Evolutionary conservation across 148 eudicot genomes (phyloP).

Genomic region (Rhododendron williamsianum): DNA sequence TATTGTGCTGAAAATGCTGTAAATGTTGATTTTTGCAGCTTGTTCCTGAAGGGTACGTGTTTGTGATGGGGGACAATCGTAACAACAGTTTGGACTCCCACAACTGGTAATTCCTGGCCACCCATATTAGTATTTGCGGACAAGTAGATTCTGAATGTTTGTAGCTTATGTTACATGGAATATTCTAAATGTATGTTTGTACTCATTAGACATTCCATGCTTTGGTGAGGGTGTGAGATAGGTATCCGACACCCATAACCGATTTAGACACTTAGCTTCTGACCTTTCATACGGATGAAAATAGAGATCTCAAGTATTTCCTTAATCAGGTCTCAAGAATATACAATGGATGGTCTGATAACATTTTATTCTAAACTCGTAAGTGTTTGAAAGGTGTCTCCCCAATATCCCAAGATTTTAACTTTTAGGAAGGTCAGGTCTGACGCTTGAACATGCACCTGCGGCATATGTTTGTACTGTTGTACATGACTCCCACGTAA

Average conservation of each 20-base stretch:
- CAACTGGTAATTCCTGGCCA: slow-evolving; percentile 47
- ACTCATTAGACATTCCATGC: neutral
- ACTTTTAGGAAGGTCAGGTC: neutral
- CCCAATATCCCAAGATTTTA: neutral
- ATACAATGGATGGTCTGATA: neutral
- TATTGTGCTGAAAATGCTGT: neutral
- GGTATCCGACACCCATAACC: neutral
- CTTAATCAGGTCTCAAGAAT: neutral
- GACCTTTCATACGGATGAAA: neutral
- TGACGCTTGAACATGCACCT: neutral
- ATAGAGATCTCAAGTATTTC: neutral
- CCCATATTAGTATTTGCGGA: neutral
- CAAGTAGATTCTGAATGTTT: neutral
- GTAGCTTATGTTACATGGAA: neutral
- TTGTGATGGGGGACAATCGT: slow-evolving; percentile 93
- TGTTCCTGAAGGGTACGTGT: slow-evolving; percentile 83
- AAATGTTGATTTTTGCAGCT: slow-evolving; percentile 38
- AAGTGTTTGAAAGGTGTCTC: neutral
- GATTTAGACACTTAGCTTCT: neutral
- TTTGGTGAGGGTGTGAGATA: neutral
- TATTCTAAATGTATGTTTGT: neutral
- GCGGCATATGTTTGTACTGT: neutral
- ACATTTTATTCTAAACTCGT: neutral
- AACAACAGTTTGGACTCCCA: slow-evolving; percentile 91
- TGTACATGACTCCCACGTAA: neutral